Evolutionary conservation across 2,329 filamentous ascomycete species (phyloP).

Genomic region (Plenodomus lindquistii): DNA sequence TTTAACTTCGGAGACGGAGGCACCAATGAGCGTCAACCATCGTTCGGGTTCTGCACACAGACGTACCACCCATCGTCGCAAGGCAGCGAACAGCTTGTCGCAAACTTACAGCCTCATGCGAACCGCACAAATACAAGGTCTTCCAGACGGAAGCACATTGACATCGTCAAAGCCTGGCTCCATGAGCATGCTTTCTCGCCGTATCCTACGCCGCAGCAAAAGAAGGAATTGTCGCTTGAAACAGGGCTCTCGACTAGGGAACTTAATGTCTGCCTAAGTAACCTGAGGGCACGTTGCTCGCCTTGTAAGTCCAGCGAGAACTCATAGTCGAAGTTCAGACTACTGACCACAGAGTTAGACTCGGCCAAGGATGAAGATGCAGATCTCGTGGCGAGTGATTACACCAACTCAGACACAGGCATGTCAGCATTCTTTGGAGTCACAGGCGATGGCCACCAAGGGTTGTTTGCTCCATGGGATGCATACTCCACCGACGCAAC

Average conservation of each 20-base stretch:
- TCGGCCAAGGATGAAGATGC: not conserved
- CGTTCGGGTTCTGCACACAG: too few relatives aligned
- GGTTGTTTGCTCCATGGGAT: too few relatives aligned
- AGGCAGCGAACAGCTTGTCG: not conserved
- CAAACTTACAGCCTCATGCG: not conserved
- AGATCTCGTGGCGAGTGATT: not conserved
- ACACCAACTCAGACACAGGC: too few relatives aligned
- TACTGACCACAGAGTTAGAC: not conserved
- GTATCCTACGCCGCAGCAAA: slow-evolving; percentile 6
- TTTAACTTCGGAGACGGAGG: too few relatives aligned
- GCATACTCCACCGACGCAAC: not conserved
- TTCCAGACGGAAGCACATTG: not conserved
- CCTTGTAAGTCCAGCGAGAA: not conserved
- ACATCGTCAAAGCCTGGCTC: slow-evolving; percentile 8
- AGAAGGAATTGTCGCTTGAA: not conserved
- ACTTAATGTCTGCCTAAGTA: slow-evolving; percentile 7
- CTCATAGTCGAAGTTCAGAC: too few relatives aligned
- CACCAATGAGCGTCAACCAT: too few relatives aligned
- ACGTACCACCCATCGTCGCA: too few relatives aligned
- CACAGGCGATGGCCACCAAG: too few relatives aligned
- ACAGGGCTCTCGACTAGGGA: slow-evolving; percentile 4
- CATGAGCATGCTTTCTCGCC: slow-evolving; percentile 1
- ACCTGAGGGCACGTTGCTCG: slow-evolving; percentile 8
- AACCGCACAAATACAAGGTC: not conserved
- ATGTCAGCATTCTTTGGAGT: too few relatives aligned